Conservation (phyloP, 208 protist species). For the Porcisia hertigi region DNA sequence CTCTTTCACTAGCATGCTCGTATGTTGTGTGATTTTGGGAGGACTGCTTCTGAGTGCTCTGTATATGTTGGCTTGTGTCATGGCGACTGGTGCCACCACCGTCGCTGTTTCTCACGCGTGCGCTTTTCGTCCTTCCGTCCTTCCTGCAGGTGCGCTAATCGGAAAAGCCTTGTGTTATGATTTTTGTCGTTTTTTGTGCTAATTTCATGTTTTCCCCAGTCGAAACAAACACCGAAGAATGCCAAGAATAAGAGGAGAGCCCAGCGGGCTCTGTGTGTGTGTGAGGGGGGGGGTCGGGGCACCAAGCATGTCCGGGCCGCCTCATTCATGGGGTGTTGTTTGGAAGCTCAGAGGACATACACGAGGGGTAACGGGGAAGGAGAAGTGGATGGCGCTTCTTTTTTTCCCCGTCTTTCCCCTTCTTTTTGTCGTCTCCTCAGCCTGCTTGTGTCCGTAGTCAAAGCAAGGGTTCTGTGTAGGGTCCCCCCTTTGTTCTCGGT, state of each 20-base stretch:
- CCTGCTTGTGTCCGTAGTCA: not conserved
- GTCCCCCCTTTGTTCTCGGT: not conserved
- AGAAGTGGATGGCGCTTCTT: not conserved
- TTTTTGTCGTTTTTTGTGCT: conserved; percentile 11
- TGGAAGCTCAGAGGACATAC: not conserved
- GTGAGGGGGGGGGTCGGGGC: no score
- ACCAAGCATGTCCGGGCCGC: not conserved
- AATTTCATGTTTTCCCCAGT: conserved; percentile 8
- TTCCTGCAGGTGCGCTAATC: not conserved
- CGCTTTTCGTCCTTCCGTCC: not conserved
- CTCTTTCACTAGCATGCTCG: not conserved
- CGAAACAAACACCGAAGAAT: conserved; percentile 7
- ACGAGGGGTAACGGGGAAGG: not conserved
- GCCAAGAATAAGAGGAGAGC: conserved; percentile 14
- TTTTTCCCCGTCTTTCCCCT: not conserved
- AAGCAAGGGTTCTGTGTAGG: not conserved
- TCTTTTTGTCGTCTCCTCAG: not conserved
- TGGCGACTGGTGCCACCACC: not conserved
- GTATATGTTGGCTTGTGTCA: not conserved
- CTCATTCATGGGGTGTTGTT: not conserved
- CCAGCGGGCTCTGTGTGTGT: not conserved
- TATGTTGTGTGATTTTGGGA: conserved; percentile 8
- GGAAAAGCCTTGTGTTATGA: not conserved
- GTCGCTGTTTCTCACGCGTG: not conserved
- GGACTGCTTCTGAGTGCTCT: not conserved